A percentile compares a stretch with the other conserved stretches of the same genome.
Conservation (phyloP, 2,329 filamentous ascomycete genomes). For the Thermothelomyces thermophilus region DNA sequence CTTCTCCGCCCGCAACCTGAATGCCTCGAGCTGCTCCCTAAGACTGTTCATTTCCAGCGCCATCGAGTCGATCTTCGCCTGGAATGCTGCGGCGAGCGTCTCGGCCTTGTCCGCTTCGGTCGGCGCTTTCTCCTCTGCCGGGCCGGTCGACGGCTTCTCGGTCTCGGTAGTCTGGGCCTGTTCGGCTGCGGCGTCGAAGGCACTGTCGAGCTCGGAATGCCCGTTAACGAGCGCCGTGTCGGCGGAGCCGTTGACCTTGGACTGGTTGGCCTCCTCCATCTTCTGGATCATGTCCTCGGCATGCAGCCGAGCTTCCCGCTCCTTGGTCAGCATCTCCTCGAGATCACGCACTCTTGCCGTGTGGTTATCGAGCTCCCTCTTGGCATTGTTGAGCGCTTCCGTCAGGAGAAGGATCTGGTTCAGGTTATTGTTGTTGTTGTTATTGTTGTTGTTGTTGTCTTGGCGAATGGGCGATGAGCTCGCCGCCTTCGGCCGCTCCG, state of each 20-base stretch:
- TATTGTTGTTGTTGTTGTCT: conserved; percentile 46
- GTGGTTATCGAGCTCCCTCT: conserved; percentile 82
- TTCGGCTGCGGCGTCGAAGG: conserved; percentile 40
- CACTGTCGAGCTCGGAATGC: conserved; percentile 38
- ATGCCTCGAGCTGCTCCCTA: conserved; percentile 71
- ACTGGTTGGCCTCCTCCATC: conserved; percentile 50
- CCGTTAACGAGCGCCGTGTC: conserved; percentile 31
- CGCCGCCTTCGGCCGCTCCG: conserved; percentile 61
- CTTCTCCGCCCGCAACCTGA: conserved; percentile 68
- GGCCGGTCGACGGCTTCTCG: conserved; percentile 19
- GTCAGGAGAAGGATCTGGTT: conserved; percentile 79
- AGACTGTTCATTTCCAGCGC: conserved; percentile 74
- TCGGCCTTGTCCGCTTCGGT: conserved; percentile 32
- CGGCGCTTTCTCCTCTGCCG: conserved; percentile 18
- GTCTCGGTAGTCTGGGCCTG: conserved; percentile 21
- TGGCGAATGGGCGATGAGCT: conserved; percentile 54
- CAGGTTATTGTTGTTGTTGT: conserved; percentile 43
- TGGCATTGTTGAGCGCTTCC: conserved; percentile 75
- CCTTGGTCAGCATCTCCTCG: conserved; percentile 69
- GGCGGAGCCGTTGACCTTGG: conserved; percentile 35
- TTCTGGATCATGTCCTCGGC: conserved; percentile 76
- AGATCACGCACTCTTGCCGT: conserved; percentile 71
- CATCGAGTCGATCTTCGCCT: conserved; percentile 69
- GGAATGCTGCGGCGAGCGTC: conserved; percentile 42
- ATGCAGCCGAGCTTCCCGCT: conserved; percentile 72